Base-by-base conservation (phyloP, 768 basidiomycete species). In the Termitomyces sp. region DNA sequence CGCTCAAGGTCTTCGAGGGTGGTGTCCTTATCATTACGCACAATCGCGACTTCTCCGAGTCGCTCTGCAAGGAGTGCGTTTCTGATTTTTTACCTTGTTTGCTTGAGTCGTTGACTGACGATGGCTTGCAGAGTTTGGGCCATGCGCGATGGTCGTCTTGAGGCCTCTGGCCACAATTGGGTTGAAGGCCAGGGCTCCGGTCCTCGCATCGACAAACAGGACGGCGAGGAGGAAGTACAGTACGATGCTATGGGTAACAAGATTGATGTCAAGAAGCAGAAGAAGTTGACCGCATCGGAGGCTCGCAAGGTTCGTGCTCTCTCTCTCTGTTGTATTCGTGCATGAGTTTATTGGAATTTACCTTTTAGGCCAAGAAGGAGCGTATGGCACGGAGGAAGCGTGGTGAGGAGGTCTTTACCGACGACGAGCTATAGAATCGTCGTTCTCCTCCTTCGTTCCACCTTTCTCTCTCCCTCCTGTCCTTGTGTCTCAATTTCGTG, bases 231-330 rank as follows among this genome's bases (percentile, higher is more conserved):
- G 61, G 92, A 95, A 51, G 94, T 85, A 42, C 77, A 82, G 67
- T 98, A 90, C 70, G 97, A 99, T 72, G 97, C 97, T 24, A 92
- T 99, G 90, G 96, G 96, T 60, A 98, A 98, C 90, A 95, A 94
- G 86, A 77, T 94, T 63, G 90, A 91, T 61, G 72, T 43, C 64
- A 90, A 86, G 77, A 95, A 96, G 84, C 65, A 71, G 66, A 94
- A 92, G 84, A 96, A 96, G 81, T 65, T 92, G 62, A 87, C 87
- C 13, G 77, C 94, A 28, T 70, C 80, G 30, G 96, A 98, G 71
- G 82, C 83, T 53, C 86, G 96, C 60, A 98, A 98, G 67, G 78
- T 83, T 61, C 1, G 12, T n/a, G 13, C 28, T n/a, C 12, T 36
- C 5, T n/a, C 3, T 24, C 12, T 42, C n/a, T 40, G 18, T 40